Evolutionary conservation across 2,329 filamentous ascomycete genomes (phyloP), one percentile per base, ranked within the genome.

Genomic region (Chaetothyriales sp.): DNA sequence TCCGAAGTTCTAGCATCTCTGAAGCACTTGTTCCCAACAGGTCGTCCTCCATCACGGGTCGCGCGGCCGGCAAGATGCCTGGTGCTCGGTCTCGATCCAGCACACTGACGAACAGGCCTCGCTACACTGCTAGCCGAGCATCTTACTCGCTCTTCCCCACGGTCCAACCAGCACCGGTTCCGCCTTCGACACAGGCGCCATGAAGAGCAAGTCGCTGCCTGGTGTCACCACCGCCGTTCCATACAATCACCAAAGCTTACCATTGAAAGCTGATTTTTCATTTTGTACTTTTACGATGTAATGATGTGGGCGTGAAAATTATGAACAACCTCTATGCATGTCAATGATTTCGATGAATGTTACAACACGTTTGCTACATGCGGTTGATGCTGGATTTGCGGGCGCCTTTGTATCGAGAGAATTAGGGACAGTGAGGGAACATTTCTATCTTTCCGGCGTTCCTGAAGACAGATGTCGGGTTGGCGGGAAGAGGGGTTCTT

Each of bases 101-200:
- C n/a, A 61, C 59, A 2, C 51, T 52, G 15, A 54, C 47, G 33
- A 53, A 51, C 44, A 54, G 57, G 4, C 54, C 54, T 37, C 50
- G 56, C 22, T 52, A 53, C 40, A 59, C 55, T 49, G 54, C 56
- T 40, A 40, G 33, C 4, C 56, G 70, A 44, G 63, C 69, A n/a
- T 72, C 70, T 37, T 72, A 73, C 58, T 73, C 70, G 43, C 65
- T 70, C 45, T 70, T 70, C 55, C 68, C 68, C 8, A 60, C 62
- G 2, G 45, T 55, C 6, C 18, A 47, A 28, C 33, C 56, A 18
- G 52, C 18, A n/a, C 56, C 15, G 33, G 33, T 15, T 15, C 33
- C 33, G 4, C 33, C 33, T 40, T 40, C 33, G 2, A 40, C 33
- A 15, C 33, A 40, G 33, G 15, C 33, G 15, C 33, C 33, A 15